phyloP scores from a whole-genome alignment of 768 basidiomycete genomes.

The Mycena maculata region DNA sequence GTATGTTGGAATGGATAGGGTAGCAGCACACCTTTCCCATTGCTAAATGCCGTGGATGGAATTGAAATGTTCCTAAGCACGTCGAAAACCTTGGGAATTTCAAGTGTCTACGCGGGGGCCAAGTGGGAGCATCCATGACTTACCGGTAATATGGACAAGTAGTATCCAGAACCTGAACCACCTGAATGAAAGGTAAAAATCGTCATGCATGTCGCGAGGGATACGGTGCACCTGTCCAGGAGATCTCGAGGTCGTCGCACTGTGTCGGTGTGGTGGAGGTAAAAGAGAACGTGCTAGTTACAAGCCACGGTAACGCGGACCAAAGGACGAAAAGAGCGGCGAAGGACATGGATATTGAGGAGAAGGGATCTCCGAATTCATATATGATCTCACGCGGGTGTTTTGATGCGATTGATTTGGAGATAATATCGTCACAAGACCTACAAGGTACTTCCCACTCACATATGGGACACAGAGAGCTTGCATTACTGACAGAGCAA shows the following conservation, averaged over 20 bases:
- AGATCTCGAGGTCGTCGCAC: slow-evolving; percentile 70
- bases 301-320: slow-evolving; percentile 28
- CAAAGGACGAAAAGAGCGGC: slow-evolving; percentile 23
- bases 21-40: slow-evolving; percentile 47
- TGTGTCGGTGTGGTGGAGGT: slow-evolving; percentile 57
- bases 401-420: too few relatives aligned
- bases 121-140: background rate
- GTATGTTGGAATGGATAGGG: background rate
- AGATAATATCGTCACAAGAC: background rate
- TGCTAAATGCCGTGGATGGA: slow-evolving; percentile 63
- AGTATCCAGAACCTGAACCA: slow-evolving; percentile 28
- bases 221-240: slow-evolving; percentile 22
- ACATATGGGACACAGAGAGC: too few relatives aligned
- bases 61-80: slow-evolving; percentile 65
- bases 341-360: slow-evolving; percentile 26
- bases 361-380: too few relatives aligned
- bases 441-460: too few relatives aligned
- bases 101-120: background rate
- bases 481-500: too few relatives aligned
- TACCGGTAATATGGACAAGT: slow-evolving; percentile 60
- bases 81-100: slow-evolving; percentile 48
- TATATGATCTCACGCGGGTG: too few relatives aligned
- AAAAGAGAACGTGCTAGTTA: slow-evolving; percentile 59
- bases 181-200: slow-evolving; percentile 8
- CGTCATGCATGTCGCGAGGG: slow-evolving; percentile 11